Conservation (phyloP, 169 alveolate species). For the Plasmodium blacklocki region DNA sequence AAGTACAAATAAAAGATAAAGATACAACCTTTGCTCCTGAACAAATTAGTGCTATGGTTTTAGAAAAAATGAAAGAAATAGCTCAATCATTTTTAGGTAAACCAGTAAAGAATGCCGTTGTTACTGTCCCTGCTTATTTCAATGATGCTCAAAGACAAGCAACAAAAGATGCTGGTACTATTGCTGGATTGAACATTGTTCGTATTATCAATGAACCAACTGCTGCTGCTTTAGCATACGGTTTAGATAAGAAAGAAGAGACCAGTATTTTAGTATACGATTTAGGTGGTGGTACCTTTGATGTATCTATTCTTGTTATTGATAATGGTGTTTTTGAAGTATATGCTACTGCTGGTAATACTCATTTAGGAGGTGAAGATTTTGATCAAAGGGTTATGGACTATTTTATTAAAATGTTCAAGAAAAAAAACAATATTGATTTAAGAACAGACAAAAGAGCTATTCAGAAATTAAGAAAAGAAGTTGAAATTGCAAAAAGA, state of each 20-base stretch:
- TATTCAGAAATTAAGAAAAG: conserved; percentile 97
- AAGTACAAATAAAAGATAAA: conserved; percentile 93
- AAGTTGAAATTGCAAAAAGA: conserved; percentile 98
- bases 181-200: conserved; percentile 98
- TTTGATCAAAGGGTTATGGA: conserved; percentile 96
- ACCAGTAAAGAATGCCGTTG: conserved; percentile 95
- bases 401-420: conserved; percentile 94
- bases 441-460: conserved; percentile 95
- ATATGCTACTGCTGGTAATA: conserved; percentile 98
- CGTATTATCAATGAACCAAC: conserved; percentile 99
- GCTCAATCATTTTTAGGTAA: conserved; percentile 98
- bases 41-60: conserved; percentile 98
- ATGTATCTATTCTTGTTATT: conserved; percentile 97
- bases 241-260: conserved; percentile 97
- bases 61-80: conserved; percentile 96
- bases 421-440: conserved; percentile 93
- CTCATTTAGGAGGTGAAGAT: conserved; percentile 99
- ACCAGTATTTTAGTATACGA: conserved; percentile 98
- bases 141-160: conserved; percentile 99
- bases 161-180: conserved; percentile 99
- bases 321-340: conserved; percentile 99
- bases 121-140: conserved; percentile 99
- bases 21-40: conserved; percentile 97
- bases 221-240: conserved; percentile 99
- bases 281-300: conserved; percentile 99